Base-by-base conservation (phyloP, 2,329 filamentous ascomycete species). In the Fusarium proliferatum region DNA sequence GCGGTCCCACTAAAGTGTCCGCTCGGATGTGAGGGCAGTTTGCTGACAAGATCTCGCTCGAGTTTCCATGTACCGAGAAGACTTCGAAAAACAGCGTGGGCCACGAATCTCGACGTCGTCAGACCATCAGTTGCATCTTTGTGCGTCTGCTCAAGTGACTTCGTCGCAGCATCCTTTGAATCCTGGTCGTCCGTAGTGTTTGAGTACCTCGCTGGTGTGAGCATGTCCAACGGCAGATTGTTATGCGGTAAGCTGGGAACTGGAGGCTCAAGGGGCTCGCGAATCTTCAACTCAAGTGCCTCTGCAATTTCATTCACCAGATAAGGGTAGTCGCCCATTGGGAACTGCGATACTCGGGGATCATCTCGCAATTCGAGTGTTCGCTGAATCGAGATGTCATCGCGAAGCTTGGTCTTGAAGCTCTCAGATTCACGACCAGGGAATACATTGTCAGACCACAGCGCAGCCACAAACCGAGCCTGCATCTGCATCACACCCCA, bases 401-500 rank as follows among this genome's bases (percentile, higher is more conserved):
- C 75, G 9, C 77, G 71, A 16, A 90, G 79, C 7, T 88, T 86
- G 2, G 79, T 73, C 13, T 76, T 61, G 8, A 89, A 77, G 0
- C 75, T 64, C 7, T 77, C 70, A 6, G 75, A 79, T 56, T 41
- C 79, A 59, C 51, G 76, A 38, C 62, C 74, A 9, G 69, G 30
- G 12, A 63, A 58, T 11, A 59, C 76, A 5, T 77, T 61, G 3
- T 80, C 74, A 2, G 81, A 81, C 92, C 93, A 95, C 16, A 89
- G 79, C 17, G 87, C 81, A 0, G 91, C 86, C 10, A 95, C 83
- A 69, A 93, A 87, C 2, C 92, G 88, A 6, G 94, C 91, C 81
- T 97, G 94, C 92, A 95, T 93, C 80, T 96, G 94, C 87, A 96
- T 94, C 0, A 95, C 90, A 2, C 92, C 92, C 94, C 94, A 97